Conservation (phyloP, 495 filamentous ascomycete genomes). For the Neurospora cerealis region DNA sequence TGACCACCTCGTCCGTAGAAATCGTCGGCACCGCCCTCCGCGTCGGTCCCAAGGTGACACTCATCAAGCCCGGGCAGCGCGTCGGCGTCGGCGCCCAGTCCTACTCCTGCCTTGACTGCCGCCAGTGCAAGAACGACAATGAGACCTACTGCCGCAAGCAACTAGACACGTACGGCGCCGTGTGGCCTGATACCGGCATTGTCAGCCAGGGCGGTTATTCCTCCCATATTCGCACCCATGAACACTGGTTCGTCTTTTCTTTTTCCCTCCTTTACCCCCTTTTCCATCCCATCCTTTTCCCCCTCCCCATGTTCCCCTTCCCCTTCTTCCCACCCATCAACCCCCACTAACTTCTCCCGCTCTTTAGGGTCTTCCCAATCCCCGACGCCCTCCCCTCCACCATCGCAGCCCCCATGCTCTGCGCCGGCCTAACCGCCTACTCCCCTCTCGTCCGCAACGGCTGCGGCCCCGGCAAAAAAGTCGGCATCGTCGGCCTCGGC, state of each 20-base stretch:
- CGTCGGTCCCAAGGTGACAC: constrained; percentile 47
- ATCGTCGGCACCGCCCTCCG: constrained; percentile 40
- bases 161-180: constrained; percentile 46
- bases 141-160: constrained; percentile 48
- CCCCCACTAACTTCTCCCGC: background rate
- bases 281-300: background rate
- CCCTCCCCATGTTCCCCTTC: background rate
- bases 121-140: constrained; percentile 49
- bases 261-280: background rate
- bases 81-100: constrained; percentile 50
- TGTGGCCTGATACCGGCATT: constrained; percentile 43
- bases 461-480: constrained; percentile 68
- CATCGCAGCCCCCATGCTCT: constrained; percentile 77
- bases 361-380: constrained; percentile 56
- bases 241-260: constrained; percentile 34
- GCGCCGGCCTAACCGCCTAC: constrained; percentile 76
- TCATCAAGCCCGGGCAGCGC: constrained; percentile 40
- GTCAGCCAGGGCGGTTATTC: constrained; percentile 47
- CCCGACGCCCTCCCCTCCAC: constrained; percentile 59
- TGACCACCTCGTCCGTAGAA: constrained; percentile 12
- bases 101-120: constrained; percentile 44
- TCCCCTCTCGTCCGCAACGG: constrained; percentile 67
- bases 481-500: constrained; percentile 63
- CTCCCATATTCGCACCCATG: constrained; percentile 43
- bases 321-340: background rate